Conservation (phyloP, 345 rosid genomes). For the Populus euphratica region DNA sequence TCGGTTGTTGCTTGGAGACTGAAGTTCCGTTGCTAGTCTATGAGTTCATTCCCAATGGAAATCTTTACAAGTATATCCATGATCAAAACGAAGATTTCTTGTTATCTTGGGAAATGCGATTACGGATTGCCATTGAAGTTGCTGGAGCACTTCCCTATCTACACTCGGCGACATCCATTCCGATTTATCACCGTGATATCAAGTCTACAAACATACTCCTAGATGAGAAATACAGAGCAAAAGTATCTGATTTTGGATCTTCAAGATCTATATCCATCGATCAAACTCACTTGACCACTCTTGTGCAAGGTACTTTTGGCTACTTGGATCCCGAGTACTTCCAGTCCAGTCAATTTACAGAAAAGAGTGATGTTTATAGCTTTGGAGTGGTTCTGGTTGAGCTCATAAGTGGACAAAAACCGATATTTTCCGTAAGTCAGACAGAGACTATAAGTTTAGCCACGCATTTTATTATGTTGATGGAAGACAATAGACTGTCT, state of each 20-base stretch:
- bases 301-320: neutral
- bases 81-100: neutral
- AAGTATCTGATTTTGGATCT: constrained; percentile 18
- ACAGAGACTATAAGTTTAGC: constrained; percentile 18
- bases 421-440: constrained; percentile 7
- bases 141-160: constrained; percentile 15
- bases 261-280: neutral
- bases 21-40: constrained; percentile 8
- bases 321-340: constrained; percentile 28
- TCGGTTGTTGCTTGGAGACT: constrained; percentile 18
- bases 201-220: constrained; percentile 24
- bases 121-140: constrained; percentile 20
- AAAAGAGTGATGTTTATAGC: constrained; percentile 25
- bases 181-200: constrained; percentile 16
- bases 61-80: constrained; percentile 13
- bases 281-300: too few species aligned
- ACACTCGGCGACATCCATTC: constrained; percentile 15
- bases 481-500: constrained; percentile 7
- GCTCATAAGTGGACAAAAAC: constrained; percentile 19
- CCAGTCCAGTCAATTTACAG: constrained; percentile 8
- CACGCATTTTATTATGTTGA: constrained; percentile 9
- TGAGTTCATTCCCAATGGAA: constrained; percentile 14
- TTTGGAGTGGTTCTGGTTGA: constrained; percentile 26
- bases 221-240: constrained; percentile 17
- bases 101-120: constrained; percentile 14